Conservation (phyloP, 352 stramenopile species). For the Pythium folliculosum region DNA sequence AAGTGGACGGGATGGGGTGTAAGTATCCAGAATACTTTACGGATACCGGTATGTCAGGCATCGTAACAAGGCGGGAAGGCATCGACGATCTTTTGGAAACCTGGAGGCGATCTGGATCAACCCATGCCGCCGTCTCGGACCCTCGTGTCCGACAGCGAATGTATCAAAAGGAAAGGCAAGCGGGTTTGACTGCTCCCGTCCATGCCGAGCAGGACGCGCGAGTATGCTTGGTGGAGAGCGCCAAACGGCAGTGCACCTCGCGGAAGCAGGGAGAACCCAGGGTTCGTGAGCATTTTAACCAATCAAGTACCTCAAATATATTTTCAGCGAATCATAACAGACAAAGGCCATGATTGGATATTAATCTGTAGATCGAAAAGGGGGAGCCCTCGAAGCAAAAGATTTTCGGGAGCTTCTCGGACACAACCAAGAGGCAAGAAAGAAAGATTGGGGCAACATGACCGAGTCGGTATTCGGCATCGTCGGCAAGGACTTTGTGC, state of each 20-base stretch:
- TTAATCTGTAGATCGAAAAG: not conserved
- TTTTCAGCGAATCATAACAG: too few relatives aligned
- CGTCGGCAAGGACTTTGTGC: constrained; percentile 91
- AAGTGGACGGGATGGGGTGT: constrained; percentile 14
- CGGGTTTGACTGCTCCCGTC: too few relatives aligned
- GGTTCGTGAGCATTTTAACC: too few relatives aligned
- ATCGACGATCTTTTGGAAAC: not conserved
- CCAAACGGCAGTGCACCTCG: too few relatives aligned
- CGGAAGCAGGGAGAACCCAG: not conserved
- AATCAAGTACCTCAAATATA: too few relatives aligned
- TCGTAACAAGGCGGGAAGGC: not conserved
- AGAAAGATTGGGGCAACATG: constrained; percentile 30
- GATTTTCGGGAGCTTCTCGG: constrained; percentile 3
- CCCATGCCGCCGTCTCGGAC: too few relatives aligned
- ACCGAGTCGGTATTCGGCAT: constrained; percentile 90
- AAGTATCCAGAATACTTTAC: constrained; percentile 36
- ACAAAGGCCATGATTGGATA: not conserved
- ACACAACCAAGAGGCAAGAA: constrained; percentile 2
- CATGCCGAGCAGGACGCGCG: too few relatives aligned
- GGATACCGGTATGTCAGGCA: constrained; percentile 12
- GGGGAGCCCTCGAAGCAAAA: not conserved
- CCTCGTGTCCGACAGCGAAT: too few relatives aligned
- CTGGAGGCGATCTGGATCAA: too few relatives aligned
- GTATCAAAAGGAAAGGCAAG: too few relatives aligned
- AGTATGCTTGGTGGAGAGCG: too few relatives aligned